Percentiles rank a stretch among this genome's conserved stretches.
These are phyloP conservation scores for Fusarium sp. DNA, from an alignment of 2,329 filamentous ascomycete species.

Conservation along the genomic window DNA sequence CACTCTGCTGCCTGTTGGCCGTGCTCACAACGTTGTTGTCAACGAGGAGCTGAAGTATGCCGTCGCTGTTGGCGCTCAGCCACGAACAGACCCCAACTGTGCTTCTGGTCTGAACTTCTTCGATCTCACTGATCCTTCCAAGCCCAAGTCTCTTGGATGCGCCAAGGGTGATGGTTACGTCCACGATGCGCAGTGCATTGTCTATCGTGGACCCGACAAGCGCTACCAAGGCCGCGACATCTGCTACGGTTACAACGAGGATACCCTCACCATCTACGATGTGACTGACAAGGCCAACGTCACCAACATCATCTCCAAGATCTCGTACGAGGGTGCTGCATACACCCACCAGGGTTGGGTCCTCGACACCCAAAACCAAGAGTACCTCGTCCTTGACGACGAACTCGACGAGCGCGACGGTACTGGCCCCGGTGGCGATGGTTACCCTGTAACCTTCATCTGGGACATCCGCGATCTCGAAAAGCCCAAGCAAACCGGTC, in stretches of 20 bases:
- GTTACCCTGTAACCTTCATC: conserved; percentile 62
- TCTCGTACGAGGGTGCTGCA: conserved; percentile 65
- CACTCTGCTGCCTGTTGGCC: conserved; percentile 51
- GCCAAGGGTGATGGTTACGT: conserved; percentile 67
- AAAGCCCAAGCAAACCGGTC: conserved; percentile 56
- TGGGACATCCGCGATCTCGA: conserved; percentile 60
- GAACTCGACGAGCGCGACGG: conserved; percentile 62
- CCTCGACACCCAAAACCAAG: conserved; percentile 57
- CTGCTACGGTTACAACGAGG: conserved; percentile 67
- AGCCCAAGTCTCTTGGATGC: conserved; percentile 65
- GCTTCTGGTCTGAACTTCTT: conserved; percentile 66
- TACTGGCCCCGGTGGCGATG: conserved; percentile 54
- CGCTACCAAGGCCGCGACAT: conserved; percentile 62
- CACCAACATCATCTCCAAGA: conserved; percentile 61
- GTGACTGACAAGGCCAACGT: conserved; percentile 59
- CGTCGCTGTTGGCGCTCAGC: conserved; percentile 57
- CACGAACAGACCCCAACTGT: conserved; percentile 55
- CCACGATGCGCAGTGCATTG: conserved; percentile 69
- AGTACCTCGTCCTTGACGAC: conserved; percentile 63
- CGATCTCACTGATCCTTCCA: conserved; percentile 64
- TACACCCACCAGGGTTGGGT: conserved; percentile 71
- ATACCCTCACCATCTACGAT: conserved; percentile 64
- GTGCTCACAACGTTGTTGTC: conserved; percentile 64
- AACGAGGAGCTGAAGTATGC: conserved; percentile 60
- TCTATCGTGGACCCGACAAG: conserved; percentile 63